Conservation (phyloP, 352 stramenopile genomes). For the Globisporangium spinosum region DNA sequence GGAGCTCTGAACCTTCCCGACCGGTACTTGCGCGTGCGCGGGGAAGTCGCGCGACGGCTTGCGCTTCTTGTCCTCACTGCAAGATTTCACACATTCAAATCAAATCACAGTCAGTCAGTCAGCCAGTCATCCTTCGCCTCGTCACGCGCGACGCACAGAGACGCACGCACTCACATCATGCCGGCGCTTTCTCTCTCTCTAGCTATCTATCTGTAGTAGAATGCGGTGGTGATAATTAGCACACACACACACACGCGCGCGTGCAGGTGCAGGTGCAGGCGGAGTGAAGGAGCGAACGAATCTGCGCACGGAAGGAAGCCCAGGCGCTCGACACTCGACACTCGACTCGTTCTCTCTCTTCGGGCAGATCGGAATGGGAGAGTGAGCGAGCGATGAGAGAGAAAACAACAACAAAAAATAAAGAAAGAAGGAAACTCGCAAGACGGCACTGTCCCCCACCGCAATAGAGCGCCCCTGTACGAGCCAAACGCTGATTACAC, state of each 20-base stretch:
- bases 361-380: slow-evolving; percentile 1
- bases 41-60: slow-evolving; percentile 81
- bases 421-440: not conserved
- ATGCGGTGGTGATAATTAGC: not conserved
- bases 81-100: not conserved
- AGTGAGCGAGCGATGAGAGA: slow-evolving; percentile 7
- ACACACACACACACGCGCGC: not conserved
- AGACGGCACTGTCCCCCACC: not conserved
- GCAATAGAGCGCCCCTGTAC: not conserved
- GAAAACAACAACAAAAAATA: slow-evolving; percentile 10
- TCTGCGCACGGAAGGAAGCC: slow-evolving; percentile 1
- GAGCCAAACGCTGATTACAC: not conserved
- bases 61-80: slow-evolving; percentile 79
- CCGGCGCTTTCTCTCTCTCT: not conserved
- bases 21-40: slow-evolving; percentile 58
- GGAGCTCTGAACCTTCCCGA: slow-evolving; percentile 53
- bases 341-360: not conserved
- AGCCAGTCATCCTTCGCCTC: not conserved
- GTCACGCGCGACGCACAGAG: not conserved
- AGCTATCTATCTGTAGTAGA: not conserved
- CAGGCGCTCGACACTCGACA: no score
- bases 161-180: slow-evolving; percentile 9
- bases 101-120: not conserved
- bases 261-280: no score
- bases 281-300: not conserved